Evolutionary conservation across 441 rosid genomes (phyloP), one percentile per base, ranked within the genome.

Genomic region (Flueggea neowawraea): DNA sequence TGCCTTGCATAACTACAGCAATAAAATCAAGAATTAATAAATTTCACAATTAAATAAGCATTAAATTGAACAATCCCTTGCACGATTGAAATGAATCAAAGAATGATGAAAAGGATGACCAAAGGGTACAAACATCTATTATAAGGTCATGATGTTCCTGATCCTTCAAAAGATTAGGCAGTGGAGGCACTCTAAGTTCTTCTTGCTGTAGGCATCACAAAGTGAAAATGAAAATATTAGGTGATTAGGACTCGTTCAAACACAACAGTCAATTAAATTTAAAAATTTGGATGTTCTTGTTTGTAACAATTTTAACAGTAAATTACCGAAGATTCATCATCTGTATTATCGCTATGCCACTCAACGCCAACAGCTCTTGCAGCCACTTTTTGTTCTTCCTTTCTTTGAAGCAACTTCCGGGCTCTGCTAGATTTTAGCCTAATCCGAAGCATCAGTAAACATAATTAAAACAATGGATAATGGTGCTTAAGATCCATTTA

Each of bases 391-490:
- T 78, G 80, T 73, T 89, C 91, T 69, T 81, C 86, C 82, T 80
- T 87, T 82, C 84, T 84, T 61, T 83, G 77, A 62, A 92, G 90
- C 82, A 74, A 52, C 77, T 70, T 86, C 69, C 74, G 85, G 31
- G 96, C 96, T 80, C 97, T 89, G 22, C 73, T 32, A 62, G 94
- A 96, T 80, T 81, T 85, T 72, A 73, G 41, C 77, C 98, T 90
- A 69, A 63, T 62, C 57, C 62, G 70, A 54, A 52, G 12, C 50
- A 47, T 10, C n/a, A 47, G 4, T 12, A 11, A 9, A 4, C 50
- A 14, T 36, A 36, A 1, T 1, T 36, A 36, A 22, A 36, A 36
- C 41, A 36, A 36, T 36, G 7, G 9, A 36, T 36, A 36, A 36
- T 8, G 9, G 7, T 36, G 41, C 41, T 8, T 36, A 36, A 36